A percentile compares a stretch with the other conserved stretches of the same genome.
Evolutionary conservation across 1,284 basidiomycete species (phyloP).

Genomic region (Agaricales sp.): DNA sequence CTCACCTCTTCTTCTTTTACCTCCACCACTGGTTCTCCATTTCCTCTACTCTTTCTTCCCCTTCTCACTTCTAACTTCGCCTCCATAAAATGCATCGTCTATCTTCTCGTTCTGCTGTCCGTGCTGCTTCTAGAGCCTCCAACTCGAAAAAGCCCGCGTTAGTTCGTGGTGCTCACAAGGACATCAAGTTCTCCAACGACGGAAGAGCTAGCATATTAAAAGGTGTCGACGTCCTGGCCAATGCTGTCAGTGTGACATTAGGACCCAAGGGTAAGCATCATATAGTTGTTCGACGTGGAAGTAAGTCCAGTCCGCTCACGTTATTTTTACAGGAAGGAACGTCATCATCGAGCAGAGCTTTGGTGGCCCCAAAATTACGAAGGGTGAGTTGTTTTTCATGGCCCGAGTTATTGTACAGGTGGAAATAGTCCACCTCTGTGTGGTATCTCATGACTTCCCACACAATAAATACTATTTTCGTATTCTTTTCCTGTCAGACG

Average conservation of each 20-base stretch:
- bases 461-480: slow-evolving; percentile 5
- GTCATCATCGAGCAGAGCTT: slow-evolving; percentile 99
- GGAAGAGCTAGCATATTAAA: slow-evolving; percentile 89
- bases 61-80: neutral
- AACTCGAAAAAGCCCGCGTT: slow-evolving; percentile 21
- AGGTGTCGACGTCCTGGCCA: slow-evolving; percentile 94
- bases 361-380: slow-evolving; percentile 97
- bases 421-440: too few relatives aligned
- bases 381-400: too few relatives aligned
- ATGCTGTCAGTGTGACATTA: slow-evolving; percentile 90
- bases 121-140: slow-evolving; percentile 27
- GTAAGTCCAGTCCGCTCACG: slow-evolving; percentile 8
- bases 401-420: too few relatives aligned
- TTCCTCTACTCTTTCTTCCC: neutral
- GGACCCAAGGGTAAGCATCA: slow-evolving; percentile 79
- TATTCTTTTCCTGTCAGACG: slow-evolving; percentile 1
- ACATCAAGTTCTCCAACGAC: slow-evolving; percentile 95
- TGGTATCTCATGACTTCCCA: too few relatives aligned
- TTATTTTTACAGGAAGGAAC: slow-evolving; percentile 67
- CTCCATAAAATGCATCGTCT: slow-evolving; percentile 33
- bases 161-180: slow-evolving; percentile 79
- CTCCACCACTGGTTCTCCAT: neutral
- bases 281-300: neutral
- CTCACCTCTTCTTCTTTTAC: neutral
- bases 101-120: slow-evolving; percentile 34